Percentiles rank a stretch among this genome's conserved stretches.
These are phyloP conservation scores for Glarea lozoyensis DNA, from an alignment of 495 filamentous ascomycete species.

Conservation along the genomic window DNA sequence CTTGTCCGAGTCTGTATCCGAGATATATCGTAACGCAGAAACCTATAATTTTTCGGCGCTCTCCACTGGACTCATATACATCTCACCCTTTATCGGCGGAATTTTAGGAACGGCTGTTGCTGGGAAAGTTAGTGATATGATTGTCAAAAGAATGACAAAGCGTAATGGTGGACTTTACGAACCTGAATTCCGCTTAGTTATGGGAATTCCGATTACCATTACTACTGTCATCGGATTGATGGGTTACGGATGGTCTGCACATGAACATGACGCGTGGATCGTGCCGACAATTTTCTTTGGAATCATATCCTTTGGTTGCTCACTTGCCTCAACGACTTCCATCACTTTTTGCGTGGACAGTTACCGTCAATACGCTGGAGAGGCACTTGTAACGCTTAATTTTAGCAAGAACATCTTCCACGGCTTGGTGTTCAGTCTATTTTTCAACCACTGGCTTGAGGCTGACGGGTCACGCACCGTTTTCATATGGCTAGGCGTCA, in stretches of 20 bases:
- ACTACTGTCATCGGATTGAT: conserved; percentile 80
- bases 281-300: conserved; percentile 93
- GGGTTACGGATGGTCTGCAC: conserved; percentile 87
- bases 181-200: conserved; percentile 88
- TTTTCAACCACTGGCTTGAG: conserved; percentile 81
- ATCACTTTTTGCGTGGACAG: conserved; percentile 94
- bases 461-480: conserved; percentile 66
- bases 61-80: conserved; percentile 77
- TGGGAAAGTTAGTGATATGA: conserved; percentile 77
- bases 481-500: conserved; percentile 75
- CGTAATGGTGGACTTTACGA: conserved; percentile 93
- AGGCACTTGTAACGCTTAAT: conserved; percentile 90
- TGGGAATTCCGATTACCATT: conserved; percentile 75
- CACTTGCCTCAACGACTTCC: conserved; percentile 82
- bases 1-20: conserved; percentile 75
- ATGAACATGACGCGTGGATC: conserved; percentile 70
- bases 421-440: conserved; percentile 81
- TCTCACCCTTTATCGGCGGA: conserved; percentile 83
- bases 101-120: conserved; percentile 86
- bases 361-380: conserved; percentile 89
- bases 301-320: conserved; percentile 86
- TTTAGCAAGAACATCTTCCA: conserved; percentile 93
- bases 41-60: conserved; percentile 73
- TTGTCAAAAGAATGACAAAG: conserved; percentile 68
- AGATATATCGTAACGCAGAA: conserved; percentile 58